Base-by-base conservation (phyloP, 1,139 yeast species). In the Candida labiduridarum region DNA sequence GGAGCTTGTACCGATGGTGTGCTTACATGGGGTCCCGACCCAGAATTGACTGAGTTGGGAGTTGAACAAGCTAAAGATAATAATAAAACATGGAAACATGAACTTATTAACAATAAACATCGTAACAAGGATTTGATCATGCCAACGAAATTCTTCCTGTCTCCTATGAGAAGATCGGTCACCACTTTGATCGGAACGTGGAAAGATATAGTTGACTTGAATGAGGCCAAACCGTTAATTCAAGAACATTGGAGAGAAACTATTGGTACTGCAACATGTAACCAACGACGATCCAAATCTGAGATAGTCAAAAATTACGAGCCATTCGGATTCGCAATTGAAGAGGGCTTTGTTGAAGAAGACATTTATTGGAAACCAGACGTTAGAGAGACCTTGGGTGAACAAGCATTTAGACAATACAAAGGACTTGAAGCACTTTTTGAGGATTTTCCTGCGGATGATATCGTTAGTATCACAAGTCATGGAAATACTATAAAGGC, bases 161-260 rank as follows among this genome's bases (percentile, higher is more conserved):
- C 90, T 2, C 94, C 94, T 0, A 78, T 87, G 62, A 82, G 85
- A 50, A 72, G 94, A 53, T 84, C 91, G 3, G 68, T 79, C 12
- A 79, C 78, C 52, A 87, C 94, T 0, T 71, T 83, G 58, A 69
- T 74, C 8, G 66, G 72, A 42, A 84, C 91, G 0, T 86, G 92
- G 92, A 48, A 53, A 6, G 70, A 59, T 15, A 60, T 68, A 25
- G 66, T 71, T 15, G 71, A 71, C 49, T 48, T 69, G 39, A 42
- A 58, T 10, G 31, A 56, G 19, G 62, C 56, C 7, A 52, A 57
- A 44, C 79, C 79, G 0, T 58, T 65, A 30, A 72, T 76, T 52
- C 67, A 66, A 59, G 80, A 76, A 54, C 71, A 72, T 49, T 63
- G 76, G 49, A 60, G 80, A 41, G 80, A 76, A 55, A 74, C 78